phyloP scores from a whole-genome alignment of 1,139 yeast genomes.

The Starmera stellimalicola region DNA sequence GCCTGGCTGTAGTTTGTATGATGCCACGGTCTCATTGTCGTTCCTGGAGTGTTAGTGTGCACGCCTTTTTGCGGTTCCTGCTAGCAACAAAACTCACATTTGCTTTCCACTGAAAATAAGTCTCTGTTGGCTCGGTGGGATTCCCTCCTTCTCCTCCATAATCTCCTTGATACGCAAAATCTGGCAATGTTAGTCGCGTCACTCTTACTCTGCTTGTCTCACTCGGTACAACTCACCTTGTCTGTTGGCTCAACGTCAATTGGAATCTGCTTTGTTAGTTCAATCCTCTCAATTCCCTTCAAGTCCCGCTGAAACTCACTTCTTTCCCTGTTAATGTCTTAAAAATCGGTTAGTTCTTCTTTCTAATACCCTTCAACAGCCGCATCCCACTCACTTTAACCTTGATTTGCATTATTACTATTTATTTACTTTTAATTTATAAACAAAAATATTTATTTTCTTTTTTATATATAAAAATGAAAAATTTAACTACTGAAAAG shows the following conservation, averaged over 20 bases:
- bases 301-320: conserved; percentile 28
- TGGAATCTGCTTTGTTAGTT: conserved; percentile 36
- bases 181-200: conserved; percentile 19
- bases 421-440: background rate
- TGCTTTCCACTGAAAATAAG: conserved; percentile 88
- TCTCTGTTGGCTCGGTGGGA: conserved; percentile 93
- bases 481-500: background rate
- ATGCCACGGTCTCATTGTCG: conserved; percentile 61
- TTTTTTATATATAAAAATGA: background rate
- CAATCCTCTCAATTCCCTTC: background rate
- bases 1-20: conserved; percentile 62
- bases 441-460: background rate
- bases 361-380: background rate
- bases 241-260: conserved; percentile 74
- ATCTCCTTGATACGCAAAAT: conserved; percentile 82
- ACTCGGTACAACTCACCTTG: conserved; percentile 29
- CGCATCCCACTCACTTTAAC: conserved; percentile 34
- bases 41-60: too few relatives aligned
- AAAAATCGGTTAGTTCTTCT: conserved; percentile 5
- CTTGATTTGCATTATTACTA: conserved; percentile 46
- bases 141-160: conserved; percentile 95
- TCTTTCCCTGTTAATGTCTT: conserved; percentile 74
- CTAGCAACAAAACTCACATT: conserved; percentile 39
- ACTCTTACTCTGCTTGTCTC: conserved; percentile 2
- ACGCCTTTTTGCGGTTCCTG: too few relatives aligned